These are phyloP conservation scores for Silybum marianum DNA, from an alignment of 129 eudicot species.

Conservation along the genomic window DNA sequence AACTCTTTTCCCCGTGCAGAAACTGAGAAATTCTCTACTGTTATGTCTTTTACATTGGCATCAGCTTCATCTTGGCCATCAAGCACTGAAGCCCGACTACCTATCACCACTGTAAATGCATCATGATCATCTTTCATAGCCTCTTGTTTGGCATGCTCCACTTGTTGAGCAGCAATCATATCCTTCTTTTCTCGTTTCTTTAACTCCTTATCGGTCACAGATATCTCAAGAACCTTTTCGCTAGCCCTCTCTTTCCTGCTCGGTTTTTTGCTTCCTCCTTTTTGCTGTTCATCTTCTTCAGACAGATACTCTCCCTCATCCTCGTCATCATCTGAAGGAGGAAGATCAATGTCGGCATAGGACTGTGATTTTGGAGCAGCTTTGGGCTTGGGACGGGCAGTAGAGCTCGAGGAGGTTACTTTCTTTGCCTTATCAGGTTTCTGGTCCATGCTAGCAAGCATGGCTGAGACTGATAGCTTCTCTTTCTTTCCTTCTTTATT, in stretches of 20 bases:
- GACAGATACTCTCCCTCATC: constrained; percentile 45
- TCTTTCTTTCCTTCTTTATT: constrained; percentile 60
- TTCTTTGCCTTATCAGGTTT: constrained; percentile 73
- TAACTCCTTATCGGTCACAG: constrained; percentile 61
- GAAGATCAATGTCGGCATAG: constrained; percentile 74
- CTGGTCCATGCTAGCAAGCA: constrained; percentile 89
- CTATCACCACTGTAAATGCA: constrained; percentile 82
- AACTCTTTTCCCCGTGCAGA: constrained; percentile 83
- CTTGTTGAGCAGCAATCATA: constrained; percentile 55
- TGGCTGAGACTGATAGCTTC: constrained; percentile 68
- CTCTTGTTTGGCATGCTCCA: constrained; percentile 54
- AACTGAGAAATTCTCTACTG: constrained; percentile 79
- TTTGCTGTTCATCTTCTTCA: constrained; percentile 41
- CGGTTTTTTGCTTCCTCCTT: constrained; percentile 25
- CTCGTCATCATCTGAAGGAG: constrained; percentile 74
- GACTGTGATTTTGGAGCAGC: constrained; percentile 54
- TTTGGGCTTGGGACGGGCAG: constrained; percentile 54
- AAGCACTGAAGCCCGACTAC: constrained; percentile 68
- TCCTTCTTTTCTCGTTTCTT: constrained; percentile 87
- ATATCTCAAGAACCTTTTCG: constrained; percentile 44
- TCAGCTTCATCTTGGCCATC: constrained; percentile 77
- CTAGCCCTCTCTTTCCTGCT: constrained; percentile 42
- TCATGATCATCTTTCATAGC: constrained; percentile 81
- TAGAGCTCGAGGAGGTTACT: constrained; percentile 39
- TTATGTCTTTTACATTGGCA: constrained; percentile 84